These are phyloP conservation scores for Sporothrix phasma DNA, from an alignment of 2,329 filamentous ascomycete genomes.

Conservation along the genomic window DNA sequence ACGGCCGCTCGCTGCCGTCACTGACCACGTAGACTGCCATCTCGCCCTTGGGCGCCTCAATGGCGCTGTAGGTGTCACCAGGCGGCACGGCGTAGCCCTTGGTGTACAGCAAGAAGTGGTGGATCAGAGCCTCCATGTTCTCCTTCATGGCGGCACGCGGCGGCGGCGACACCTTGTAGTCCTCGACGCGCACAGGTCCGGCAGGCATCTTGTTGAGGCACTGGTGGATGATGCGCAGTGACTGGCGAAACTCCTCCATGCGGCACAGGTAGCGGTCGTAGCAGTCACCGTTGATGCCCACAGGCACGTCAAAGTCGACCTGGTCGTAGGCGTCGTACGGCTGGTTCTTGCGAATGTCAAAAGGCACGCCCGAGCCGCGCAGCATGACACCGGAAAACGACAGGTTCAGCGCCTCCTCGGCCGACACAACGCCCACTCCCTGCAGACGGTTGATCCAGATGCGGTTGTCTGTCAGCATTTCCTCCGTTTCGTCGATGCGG, in stretches of 20 bases:
- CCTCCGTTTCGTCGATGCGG: constrained; percentile 96
- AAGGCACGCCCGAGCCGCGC: constrained; percentile 88
- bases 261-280: constrained; percentile 98
- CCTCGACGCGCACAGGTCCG: constrained; percentile 88
- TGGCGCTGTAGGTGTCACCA: constrained; percentile 94
- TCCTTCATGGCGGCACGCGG: constrained; percentile 99
- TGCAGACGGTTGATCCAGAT: constrained; percentile 96
- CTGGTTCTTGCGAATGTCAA: constrained; percentile 92
- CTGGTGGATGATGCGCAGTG: constrained; percentile 94
- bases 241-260: constrained; percentile 99
- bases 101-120: constrained; percentile 97
- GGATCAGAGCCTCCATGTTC: constrained; percentile 99
- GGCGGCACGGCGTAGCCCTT: constrained; percentile 97
- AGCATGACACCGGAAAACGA: constrained; percentile 97
- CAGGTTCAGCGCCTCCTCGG: constrained; percentile 91
- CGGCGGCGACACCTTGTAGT: constrained; percentile 96
- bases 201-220: constrained; percentile 98
- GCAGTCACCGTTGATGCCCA: constrained; percentile 94
- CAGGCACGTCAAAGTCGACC: constrained; percentile 96
- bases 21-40: constrained; percentile 97
- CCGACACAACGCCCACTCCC: constrained; percentile 82
- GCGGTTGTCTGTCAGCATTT: constrained; percentile 97
- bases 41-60: constrained; percentile 99
- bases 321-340: constrained; percentile 97
- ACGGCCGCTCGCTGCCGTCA: constrained; percentile 91